Percentiles rank a stretch among this genome's conserved stretches.
phyloP scores from a whole-genome alignment of 1,284 basidiomycete species.

The Microstroma glucosiphilum region DNA sequence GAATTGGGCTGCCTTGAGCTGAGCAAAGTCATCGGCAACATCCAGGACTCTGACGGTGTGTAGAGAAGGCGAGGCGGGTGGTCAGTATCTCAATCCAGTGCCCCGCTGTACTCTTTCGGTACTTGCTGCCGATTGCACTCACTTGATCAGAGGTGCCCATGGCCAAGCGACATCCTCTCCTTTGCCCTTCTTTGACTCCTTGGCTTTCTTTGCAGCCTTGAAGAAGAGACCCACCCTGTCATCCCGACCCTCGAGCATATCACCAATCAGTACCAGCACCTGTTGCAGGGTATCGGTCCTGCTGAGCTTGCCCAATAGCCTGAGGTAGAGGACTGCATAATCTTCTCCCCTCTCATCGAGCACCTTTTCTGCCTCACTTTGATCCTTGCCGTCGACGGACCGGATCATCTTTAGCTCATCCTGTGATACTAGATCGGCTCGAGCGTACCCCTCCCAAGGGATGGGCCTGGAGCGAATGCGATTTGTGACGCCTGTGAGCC shows the following conservation, averaged over 20 bases:
- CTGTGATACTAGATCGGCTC: conserved; percentile 78
- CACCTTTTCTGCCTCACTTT: conserved; percentile 75
- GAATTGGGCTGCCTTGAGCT: conserved; percentile 81
- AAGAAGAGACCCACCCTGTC: conserved; percentile 49
- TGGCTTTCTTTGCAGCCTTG: conserved; percentile 8
- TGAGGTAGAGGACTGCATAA: conserved; percentile 83
- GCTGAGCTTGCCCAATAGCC: conserved; percentile 84
- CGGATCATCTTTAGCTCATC: conserved; percentile 80
- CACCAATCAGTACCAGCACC: conserved; percentile 81
- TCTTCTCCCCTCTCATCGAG: conserved; percentile 42
- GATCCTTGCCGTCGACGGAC: conserved; percentile 58
- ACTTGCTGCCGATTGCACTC: conserved; percentile 22
- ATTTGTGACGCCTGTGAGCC: conserved; percentile 76
- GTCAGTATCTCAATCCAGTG: background rate
- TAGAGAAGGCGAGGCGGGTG: conserved; percentile 14
- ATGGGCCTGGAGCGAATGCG: conserved; percentile 85
- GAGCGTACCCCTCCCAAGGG: conserved; percentile 97
- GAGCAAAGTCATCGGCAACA: conserved; percentile 84
- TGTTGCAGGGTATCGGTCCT: conserved; percentile 89
- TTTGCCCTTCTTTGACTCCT: conserved; percentile 8
- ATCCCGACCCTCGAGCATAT: conserved; percentile 68
- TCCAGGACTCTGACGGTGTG: conserved; percentile 62
- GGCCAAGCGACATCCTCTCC: conserved; percentile 62
- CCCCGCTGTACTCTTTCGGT: background rate
- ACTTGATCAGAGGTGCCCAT: conserved; percentile 77